Base-by-base conservation (phyloP, 345 rosid species). In the Citrus cavaleriei region DNA sequence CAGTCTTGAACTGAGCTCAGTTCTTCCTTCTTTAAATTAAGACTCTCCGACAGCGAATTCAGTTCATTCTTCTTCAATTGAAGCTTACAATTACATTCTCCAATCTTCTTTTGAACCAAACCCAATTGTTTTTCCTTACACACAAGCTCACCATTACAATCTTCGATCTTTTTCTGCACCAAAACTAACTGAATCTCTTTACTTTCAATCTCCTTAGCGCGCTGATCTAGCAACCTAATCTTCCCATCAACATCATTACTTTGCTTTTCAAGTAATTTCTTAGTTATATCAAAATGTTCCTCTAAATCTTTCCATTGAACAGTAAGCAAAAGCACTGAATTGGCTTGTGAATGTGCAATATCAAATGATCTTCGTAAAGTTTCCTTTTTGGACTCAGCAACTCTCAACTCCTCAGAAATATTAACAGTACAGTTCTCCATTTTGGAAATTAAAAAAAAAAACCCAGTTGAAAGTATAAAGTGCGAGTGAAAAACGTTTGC, bases 261-360 rank as follows among this genome's bases (percentile, higher is more conserved):
- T 27, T 54, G 68, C 2, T 30, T 61, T 40, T 34, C 38, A 10
- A 79, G 40, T 2, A 57, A 19, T 40, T 42, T 22, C 19, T 4
- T 61, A 54, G 59, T 55, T 38, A 16, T 16, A 58, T 79, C 78
- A 18, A 79, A 79, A 0, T 61, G 73, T 54, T 74, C 73, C 24
- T 59, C 62, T 21, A 59, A 9, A 7, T 8, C 62, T 21, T 59
- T 46, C 51, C 51, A 46, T 13, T 46, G 51, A 46, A 46, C 51
- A 3, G 51, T 46, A 46, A 46, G 13, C 25, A 59, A 4, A n/a
- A 59, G 62, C n/a, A 59, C 40, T 9, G 62, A 21, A 59, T 21
- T 19, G 1, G 62, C 62, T 22, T 59, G 62, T 6, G 62, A 19
- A 2, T 59, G 62, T 8, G 62, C 62, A 19, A 19, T 21, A 7